These are phyloP conservation scores for Haberlea rhodopensis DNA, from an alignment of 257 asterid genomes.

Conservation along the genomic window DNA sequence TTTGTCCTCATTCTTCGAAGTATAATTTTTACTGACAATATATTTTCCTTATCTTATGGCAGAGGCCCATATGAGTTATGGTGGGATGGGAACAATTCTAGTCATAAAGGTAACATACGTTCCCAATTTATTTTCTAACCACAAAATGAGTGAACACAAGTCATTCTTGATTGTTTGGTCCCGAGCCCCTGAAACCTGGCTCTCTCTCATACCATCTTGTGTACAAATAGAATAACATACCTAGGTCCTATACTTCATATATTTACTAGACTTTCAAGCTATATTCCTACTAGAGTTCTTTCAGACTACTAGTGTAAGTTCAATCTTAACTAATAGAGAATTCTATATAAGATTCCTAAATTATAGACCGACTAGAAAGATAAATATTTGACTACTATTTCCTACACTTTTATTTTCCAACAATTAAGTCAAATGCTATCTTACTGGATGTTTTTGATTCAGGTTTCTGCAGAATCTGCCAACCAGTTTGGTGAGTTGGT, in stretches of 20 bases:
- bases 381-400: no score
- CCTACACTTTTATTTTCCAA: no score
- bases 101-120: conserved; percentile 58
- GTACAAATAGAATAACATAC: no score
- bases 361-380: no score
- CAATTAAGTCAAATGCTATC: not conserved
- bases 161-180: not conserved
- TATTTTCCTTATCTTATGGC: conserved; percentile 15
- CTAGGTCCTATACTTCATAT: no score
- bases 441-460: conserved; percentile 18
- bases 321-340: no score
- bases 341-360: no score
- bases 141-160: conserved; percentile 10
- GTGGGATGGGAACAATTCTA: conserved; percentile 74
- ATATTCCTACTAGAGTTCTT: no score
- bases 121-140: conserved; percentile 17
- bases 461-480: conserved; percentile 90
- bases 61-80: conserved; percentile 69
- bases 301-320: no score
- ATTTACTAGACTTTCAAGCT: no score
- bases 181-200: not conserved
- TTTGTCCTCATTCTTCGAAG: conserved; percentile 7
- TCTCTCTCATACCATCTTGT: no score
- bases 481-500: conserved; percentile 85
- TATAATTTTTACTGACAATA: not conserved